These are phyloP conservation scores for Penicillium arizonense DNA, from an alignment of 495 filamentous ascomycete genomes.

Conservation along the genomic window DNA sequence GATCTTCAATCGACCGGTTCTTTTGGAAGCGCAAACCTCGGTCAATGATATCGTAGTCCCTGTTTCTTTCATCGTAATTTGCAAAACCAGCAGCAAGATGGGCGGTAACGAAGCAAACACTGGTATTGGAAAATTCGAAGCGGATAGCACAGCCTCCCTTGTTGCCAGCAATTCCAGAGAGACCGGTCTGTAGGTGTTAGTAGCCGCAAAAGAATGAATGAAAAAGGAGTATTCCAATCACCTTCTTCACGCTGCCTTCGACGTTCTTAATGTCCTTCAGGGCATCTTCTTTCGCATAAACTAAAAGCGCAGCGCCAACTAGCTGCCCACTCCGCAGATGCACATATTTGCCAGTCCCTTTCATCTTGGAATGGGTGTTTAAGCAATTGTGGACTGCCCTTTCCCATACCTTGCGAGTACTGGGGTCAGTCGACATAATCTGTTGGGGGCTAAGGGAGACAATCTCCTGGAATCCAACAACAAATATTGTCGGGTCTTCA, in stretches of 20 bases:
- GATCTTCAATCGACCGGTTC: constrained; percentile 85
- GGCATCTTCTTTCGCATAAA: constrained; percentile 78
- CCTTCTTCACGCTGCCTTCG: constrained; percentile 92
- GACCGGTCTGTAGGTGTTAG: constrained; percentile 63
- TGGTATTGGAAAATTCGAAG: constrained; percentile 91
- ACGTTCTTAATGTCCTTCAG: constrained; percentile 89
- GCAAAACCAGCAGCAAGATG: constrained; percentile 96
- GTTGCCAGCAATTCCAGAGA: constrained; percentile 97
- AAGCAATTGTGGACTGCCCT: constrained; percentile 71
- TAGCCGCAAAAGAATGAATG: not conserved
- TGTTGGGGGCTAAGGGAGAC: constrained; percentile 95
- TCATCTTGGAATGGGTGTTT: constrained; percentile 62
- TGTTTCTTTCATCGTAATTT: constrained; percentile 95
- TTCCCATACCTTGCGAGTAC: constrained; percentile 83
- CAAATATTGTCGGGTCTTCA: constrained; percentile 59
- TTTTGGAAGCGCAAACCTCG: constrained; percentile 86
- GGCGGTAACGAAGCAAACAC: constrained; percentile 93
- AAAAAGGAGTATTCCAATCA: constrained; percentile 11
- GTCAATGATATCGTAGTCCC: constrained; percentile 87
- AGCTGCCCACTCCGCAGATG: constrained; percentile 89
- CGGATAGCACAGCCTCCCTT: constrained; percentile 97
- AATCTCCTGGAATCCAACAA: constrained; percentile 95
- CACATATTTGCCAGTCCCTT: constrained; percentile 75
- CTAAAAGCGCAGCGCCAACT: constrained; percentile 86
- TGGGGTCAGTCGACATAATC: constrained; percentile 97